Evolutionary conservation across 106 monocot genomes (phyloP).

Genomic region (Acanthochlamys bracteata): DNA sequence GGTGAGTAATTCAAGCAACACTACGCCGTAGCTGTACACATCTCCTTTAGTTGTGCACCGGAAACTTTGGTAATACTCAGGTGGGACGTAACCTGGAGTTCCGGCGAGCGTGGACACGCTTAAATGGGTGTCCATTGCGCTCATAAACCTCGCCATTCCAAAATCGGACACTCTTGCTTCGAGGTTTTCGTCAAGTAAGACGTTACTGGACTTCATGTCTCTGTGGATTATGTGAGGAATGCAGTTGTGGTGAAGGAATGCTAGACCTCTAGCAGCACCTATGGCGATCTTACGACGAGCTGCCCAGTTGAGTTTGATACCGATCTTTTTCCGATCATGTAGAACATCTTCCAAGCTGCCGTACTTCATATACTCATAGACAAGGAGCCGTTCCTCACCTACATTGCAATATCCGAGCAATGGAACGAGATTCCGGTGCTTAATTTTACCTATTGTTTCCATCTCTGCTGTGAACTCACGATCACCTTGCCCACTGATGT

Average conservation of each 20-base stretch:
- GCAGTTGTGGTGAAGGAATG: constrained; percentile 90
- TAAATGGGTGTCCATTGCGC: constrained; percentile 76
- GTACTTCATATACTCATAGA: constrained; percentile 81
- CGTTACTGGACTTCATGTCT: constrained; percentile 96
- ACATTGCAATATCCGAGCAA: constrained; percentile 76
- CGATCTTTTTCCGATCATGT: constrained; percentile 37
- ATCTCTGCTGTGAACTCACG: constrained; percentile 89
- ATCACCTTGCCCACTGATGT: constrained; percentile 81
- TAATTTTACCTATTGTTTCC: constrained; percentile 91
- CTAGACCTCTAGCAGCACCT: constrained; percentile 72
- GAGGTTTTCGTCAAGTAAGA: constrained; percentile 58
- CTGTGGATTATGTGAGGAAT: constrained; percentile 95
- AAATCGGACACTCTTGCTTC: constrained; percentile 92
- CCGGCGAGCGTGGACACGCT: constrained; percentile 79
- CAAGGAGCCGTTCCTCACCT: constrained; percentile 70
- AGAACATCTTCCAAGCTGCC: constrained; percentile 87
- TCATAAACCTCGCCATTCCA: constrained; percentile 88
- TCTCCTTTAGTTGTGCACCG: constrained; percentile 89
- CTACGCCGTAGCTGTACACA: constrained; percentile 90
- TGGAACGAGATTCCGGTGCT: constrained; percentile 82
- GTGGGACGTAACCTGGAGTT: constrained; percentile 88
- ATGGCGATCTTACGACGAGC: constrained; percentile 65
- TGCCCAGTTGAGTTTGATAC: constrained; percentile 55
- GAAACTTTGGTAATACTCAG: constrained; percentile 96
- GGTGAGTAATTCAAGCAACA: constrained; percentile 76